Percentiles rank a stretch among this genome's conserved stretches.
These are phyloP conservation scores for Diplotaxis tenuifolia DNA, from an alignment of 345 rosid species.

Conservation along the genomic window DNA sequence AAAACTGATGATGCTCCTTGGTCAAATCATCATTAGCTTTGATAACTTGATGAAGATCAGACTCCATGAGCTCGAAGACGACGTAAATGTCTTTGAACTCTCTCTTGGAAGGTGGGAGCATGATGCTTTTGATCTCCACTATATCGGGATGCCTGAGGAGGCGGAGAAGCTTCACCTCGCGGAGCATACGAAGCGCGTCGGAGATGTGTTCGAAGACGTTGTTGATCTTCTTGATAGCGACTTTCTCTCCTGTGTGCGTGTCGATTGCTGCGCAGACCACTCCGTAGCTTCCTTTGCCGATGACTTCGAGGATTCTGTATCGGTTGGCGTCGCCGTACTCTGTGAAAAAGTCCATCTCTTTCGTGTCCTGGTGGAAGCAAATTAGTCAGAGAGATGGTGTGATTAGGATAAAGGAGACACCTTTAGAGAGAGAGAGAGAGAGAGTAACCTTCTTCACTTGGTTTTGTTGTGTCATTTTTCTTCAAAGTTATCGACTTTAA, in stretches of 20 bases:
- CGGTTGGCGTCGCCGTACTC: constrained; percentile 95
- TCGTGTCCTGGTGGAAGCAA: constrained; percentile 44
- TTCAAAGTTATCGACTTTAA: constrained; percentile 5
- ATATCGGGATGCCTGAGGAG: constrained; percentile 90
- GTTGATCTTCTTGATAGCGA: constrained; percentile 90
- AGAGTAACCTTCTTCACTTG: constrained; percentile 34
- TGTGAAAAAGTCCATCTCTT: constrained; percentile 85
- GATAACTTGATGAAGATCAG: constrained; percentile 98
- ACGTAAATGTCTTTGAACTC: constrained; percentile 92
- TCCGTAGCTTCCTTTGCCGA: constrained; percentile 97
- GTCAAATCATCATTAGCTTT: constrained; percentile 97
- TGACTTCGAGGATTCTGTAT: constrained; percentile 78
- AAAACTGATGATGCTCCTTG: constrained; percentile 91
- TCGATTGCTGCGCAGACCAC: constrained; percentile 96
- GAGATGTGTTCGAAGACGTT: constrained; percentile 84
- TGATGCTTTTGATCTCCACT: constrained; percentile 87
- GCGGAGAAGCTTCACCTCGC: constrained; percentile 89
- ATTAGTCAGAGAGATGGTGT: too few species aligned
- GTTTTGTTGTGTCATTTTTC: constrained; percentile 34
- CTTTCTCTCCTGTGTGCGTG: constrained; percentile 88
- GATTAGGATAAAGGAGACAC: not conserved
- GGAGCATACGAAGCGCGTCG: constrained; percentile 79
- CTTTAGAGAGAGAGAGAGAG: not conserved
- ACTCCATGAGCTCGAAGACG: constrained; percentile 98
- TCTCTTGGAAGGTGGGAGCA: constrained; percentile 92